A percentile compares a stretch with the other conserved stretches of the same genome.
These are phyloP conservation scores for Pulicaria dysenterica DNA, from an alignment of 129 eudicot species.

Conservation along the genomic window DNA sequence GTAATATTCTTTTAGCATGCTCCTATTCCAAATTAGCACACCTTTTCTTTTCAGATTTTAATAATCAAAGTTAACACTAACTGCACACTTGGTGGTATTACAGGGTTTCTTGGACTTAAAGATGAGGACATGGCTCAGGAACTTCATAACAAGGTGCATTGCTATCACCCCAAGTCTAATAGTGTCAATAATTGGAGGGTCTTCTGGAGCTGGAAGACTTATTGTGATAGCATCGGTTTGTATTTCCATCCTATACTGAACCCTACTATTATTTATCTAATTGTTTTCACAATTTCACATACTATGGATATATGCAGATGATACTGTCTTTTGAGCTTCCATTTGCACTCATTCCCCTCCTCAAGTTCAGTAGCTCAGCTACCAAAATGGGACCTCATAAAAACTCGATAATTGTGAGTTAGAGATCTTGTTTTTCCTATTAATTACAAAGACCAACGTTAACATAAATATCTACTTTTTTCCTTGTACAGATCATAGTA, in stretches of 20 bases:
- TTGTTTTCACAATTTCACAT: no score
- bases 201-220: conserved; percentile 71
- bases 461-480: background rate
- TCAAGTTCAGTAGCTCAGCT: conserved; percentile 69
- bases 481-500: conserved; percentile 49
- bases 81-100: background rate
- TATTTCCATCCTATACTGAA: background rate
- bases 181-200: conserved; percentile 69
- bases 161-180: conserved; percentile 77
- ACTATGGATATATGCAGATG: conserved; percentile 50
- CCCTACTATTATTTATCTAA: no score
- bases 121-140: conserved; percentile 71
- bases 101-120: conserved; percentile 78
- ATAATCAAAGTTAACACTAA: background rate
- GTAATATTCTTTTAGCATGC: background rate
- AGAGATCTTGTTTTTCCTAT: background rate
- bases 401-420: conserved; percentile 63
- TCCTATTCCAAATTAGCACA: background rate
- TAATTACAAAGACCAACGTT: background rate
- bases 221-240: conserved; percentile 75
- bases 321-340: conserved; percentile 81
- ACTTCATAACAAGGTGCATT: conserved; percentile 63
- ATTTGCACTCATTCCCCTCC: conserved; percentile 80
- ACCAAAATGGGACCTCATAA: conserved; percentile 84
- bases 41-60: background rate